These are phyloP conservation scores for Collybia nuda DNA, from an alignment of 768 basidiomycete genomes.

Conservation along the genomic window DNA sequence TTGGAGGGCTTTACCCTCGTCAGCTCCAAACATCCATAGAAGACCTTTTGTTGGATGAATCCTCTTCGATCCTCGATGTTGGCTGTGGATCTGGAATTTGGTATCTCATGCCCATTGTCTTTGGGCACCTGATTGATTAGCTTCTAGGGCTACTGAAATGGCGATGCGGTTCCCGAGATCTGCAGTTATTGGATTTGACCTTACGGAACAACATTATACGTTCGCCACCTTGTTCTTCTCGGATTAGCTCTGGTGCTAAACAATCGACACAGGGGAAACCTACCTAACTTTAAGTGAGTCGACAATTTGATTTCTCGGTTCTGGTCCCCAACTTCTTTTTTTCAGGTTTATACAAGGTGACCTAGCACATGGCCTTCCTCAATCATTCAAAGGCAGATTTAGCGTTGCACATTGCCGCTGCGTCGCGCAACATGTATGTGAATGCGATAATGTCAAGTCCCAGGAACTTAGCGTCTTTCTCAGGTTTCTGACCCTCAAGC, in stretches of 20 bases:
- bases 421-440: slow-evolving; percentile 22
- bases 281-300: slow-evolving; percentile 9
- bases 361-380: slow-evolving; percentile 15
- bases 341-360: slow-evolving; percentile 23
- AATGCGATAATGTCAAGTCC: background rate
- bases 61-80: slow-evolving; percentile 21
- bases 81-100: slow-evolving; percentile 29
- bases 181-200: slow-evolving; percentile 23
- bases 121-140: background rate
- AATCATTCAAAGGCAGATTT: slow-evolving; percentile 14
- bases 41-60: slow-evolving; percentile 7
- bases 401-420: slow-evolving; percentile 26
- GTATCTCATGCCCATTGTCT: slow-evolving; percentile 9
- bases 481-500: slow-evolving; percentile 16
- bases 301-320: background rate
- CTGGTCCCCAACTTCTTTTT: background rate
- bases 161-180: slow-evolving; percentile 19
- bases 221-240: slow-evolving; percentile 6
- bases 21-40: slow-evolving; percentile 11
- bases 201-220: slow-evolving; percentile 13
- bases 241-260: background rate
- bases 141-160: slow-evolving; percentile 23
- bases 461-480: background rate
- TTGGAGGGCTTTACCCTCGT: slow-evolving; percentile 24
- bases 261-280: slow-evolving; percentile 4